Conservation (phyloP, 2,329 filamentous ascomycete genomes). For the Plectosphaerella sp. region DNA sequence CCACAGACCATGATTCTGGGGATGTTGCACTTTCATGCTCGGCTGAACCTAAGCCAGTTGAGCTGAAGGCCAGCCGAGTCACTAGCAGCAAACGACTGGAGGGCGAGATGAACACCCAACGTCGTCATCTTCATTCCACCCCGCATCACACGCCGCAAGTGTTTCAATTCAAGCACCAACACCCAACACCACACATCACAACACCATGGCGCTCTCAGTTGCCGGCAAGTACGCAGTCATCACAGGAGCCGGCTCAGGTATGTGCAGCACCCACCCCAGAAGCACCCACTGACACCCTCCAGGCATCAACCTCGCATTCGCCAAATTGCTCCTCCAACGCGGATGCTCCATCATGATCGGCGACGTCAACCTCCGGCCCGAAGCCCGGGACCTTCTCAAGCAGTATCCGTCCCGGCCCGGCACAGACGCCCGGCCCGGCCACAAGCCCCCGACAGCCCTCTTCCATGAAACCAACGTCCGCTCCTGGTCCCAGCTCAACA, state of each 20-base stretch:
- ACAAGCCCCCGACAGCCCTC: constrained; percentile 16
- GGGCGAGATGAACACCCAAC: neutral
- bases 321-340: constrained; percentile 23
- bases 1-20: neutral
- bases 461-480: constrained; percentile 31
- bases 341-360: constrained; percentile 32
- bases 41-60: no score
- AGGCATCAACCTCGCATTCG: constrained; percentile 33
- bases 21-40: neutral
- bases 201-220: constrained; percentile 14
- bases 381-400: constrained; percentile 25
- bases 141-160: neutral
- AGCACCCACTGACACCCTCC: neutral
- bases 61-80: no score
- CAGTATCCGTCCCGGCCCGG: constrained; percentile 20
- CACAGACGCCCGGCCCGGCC: neutral
- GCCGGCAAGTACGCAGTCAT: constrained; percentile 19
- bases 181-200: neutral
- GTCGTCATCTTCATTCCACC: neutral
- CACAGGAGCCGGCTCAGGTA: constrained; percentile 18
- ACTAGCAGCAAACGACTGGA: neutral
- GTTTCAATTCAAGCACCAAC: neutral
- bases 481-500: constrained; percentile 27
- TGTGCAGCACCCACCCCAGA: neutral
- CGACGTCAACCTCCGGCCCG: constrained; percentile 27